These are phyloP conservation scores for Coemansia sp. DNA, from an alignment of 192 early-diverging fungal species.

Conservation along the genomic window DNA sequence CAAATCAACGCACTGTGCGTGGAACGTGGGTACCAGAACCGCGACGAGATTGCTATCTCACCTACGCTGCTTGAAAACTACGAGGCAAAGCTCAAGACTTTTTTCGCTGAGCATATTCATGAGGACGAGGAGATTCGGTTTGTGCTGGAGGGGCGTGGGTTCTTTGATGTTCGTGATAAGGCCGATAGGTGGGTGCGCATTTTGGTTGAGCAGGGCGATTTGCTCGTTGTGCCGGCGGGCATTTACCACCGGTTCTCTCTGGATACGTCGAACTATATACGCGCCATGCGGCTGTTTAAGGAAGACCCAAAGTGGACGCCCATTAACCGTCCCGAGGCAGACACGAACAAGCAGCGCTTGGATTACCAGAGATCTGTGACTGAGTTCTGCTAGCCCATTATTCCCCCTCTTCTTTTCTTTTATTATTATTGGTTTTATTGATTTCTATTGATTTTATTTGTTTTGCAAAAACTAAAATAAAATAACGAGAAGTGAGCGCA, in stretches of 20 bases:
- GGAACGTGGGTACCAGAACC: conserved; percentile 87
- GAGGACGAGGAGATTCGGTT: conserved; percentile 98
- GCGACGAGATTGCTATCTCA: conserved; percentile 86
- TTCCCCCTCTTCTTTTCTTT: conserved; percentile 15
- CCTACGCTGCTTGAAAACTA: conserved; percentile 80
- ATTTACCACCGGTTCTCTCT: conserved; percentile 96
- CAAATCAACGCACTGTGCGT: conserved; percentile 67
- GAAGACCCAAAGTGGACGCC: conserved; percentile 84
- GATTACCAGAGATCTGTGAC: conserved; percentile 45
- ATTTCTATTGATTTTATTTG: conserved; percentile 13
- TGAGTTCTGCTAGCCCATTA: background rate
- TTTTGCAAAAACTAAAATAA: background rate
- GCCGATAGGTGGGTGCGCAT: conserved; percentile 85
- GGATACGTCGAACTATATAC: conserved; percentile 82
- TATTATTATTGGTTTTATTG: conserved; percentile 4
- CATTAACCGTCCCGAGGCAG: conserved; percentile 68
- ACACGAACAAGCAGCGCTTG: conserved; percentile 58
- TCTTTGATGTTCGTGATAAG: conserved; percentile 78
- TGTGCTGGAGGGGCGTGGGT: conserved; percentile 88
- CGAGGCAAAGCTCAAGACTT: conserved; percentile 89
- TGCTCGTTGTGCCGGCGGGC: conserved; percentile 91
- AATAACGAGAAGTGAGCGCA: background rate
- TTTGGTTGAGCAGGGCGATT: conserved; percentile 65
- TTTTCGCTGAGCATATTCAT: conserved; percentile 93
- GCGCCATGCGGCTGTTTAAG: conserved; percentile 82